phyloP scores from a whole-genome alignment of 768 basidiomycete species.

The Termitomyces sp. region DNA sequence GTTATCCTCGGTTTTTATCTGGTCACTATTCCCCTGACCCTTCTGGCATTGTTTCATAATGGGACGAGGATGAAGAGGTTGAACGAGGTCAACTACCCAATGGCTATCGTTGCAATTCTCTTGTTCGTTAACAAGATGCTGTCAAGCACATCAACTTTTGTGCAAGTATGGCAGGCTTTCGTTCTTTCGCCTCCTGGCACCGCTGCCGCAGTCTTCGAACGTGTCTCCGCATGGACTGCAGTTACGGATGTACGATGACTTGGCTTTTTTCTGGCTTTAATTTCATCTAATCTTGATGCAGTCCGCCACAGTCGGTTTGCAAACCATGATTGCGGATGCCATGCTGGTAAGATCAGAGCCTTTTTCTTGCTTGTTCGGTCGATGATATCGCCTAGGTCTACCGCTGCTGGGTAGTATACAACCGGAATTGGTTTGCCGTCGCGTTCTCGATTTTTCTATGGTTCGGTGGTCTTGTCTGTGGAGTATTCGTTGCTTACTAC shows the following conservation, averaged over 20 bases:
- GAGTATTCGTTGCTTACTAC: conserved; percentile 6
- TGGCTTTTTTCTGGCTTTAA: not conserved
- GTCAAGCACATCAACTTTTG: not conserved
- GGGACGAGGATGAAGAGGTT: conserved; percentile 2
- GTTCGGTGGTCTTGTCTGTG: conserved; percentile 2
- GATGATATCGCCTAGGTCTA: conserved; percentile 1
- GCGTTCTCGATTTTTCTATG: too few species aligned
- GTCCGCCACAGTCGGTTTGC: conserved; percentile 11
- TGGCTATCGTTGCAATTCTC: conserved; percentile 3
- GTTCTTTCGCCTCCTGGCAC: conserved; percentile 9
- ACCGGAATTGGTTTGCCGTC: too few species aligned
- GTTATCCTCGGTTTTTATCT: too few species aligned
- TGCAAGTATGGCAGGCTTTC: conserved; percentile 12
- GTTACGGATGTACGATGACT: conserved; percentile 9
- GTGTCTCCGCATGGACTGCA: conserved; percentile 13
- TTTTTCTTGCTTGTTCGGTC: not conserved
- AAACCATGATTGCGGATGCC: conserved; percentile 15
- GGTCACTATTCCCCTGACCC: conserved; percentile 7
- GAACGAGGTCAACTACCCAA: conserved; percentile 6
- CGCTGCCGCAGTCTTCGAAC: conserved; percentile 1
- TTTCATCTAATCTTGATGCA: too few species aligned
- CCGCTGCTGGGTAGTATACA: too few species aligned
- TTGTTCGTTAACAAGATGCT: conserved; percentile 11
- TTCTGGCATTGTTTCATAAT: not conserved
- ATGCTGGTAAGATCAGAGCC: conserved; percentile 14